Evolutionary conservation across 495 filamentous ascomycete genomes (phyloP), one percentile per base, ranked within the genome.

Genomic region (Neohortaea acidophila): DNA sequence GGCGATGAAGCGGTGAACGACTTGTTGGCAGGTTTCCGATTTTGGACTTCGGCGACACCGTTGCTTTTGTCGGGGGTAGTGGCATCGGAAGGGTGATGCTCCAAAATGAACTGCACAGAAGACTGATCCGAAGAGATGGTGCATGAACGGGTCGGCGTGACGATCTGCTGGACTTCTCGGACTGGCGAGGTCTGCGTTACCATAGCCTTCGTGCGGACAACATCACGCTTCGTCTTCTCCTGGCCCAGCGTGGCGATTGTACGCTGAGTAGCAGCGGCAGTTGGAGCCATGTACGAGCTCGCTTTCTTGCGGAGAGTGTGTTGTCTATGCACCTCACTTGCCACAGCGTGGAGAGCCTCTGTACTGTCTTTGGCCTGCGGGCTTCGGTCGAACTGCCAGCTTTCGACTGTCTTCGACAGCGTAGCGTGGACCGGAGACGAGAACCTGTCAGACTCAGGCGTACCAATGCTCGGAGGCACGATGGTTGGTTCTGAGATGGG

Each of bases 211-310:
- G 18, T 24, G 12, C n/a, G 7, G 10, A 14, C 11, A 6, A 28
- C 3, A n/a, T 12, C 23, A 14, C 33, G 44, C 40, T 38, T 39
- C 22, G 30, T 19, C 18, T 33, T 32, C 15, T 40, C 36, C 9
- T 40, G 17, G 15, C 41, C 35, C 13, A 43, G 35, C 14, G 34
- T 49, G 2, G 41, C 46, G 23, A 40, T 27, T 1, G 22, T 26
- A 13, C 46, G 46, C 31, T 44, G 46, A 1, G 40, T 43, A 12
- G 41, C 33, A 6, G 46, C 46, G n/a, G 36, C 26, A 3, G 46
- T 49, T 4, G 46, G 46, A 18, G 46, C 29, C 46, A 49, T 49
- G 26, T 49, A 49, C 14, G 41, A 39, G 29, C 41, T 44, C 10
- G 13, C 28, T 37, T 49, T 44, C 37, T 49, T 49, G 2, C 21